Evolutionary conservation across 129 eudicot genomes (phyloP), one percentile per base, ranked within the genome.

Genomic region (Flaveria trinervia): DNA sequence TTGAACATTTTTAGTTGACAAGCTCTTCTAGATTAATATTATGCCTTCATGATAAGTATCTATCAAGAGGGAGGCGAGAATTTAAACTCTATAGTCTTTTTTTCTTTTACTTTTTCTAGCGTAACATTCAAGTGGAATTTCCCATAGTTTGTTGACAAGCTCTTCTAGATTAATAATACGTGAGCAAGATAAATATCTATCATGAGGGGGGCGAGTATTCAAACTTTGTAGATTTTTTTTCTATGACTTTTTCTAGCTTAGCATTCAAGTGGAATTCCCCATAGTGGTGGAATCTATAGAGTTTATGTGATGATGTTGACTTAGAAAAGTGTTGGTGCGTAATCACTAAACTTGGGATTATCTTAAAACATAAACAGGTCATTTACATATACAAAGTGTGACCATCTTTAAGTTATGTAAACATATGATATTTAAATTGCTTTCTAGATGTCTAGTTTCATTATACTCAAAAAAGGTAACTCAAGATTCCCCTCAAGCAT

Each of bases 251-350:
- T 68, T 44, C 11, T 55, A 52, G 15, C 43, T 7, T 68, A 54
- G 33, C 18, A 36, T 68, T 68, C 41, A 68, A 55, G 44, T 45
- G 17, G 72, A 62, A 9, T 30, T 60, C 28, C 20, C 15, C 13
- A 41, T 71, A 33, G 7, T 68, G 33, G 28, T 60, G 62, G 71
- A 71, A 50, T 3, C 43, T 33, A 10, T 61, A 48, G 77, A 79
- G 43, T 71, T 49, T 23, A n/a, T 14, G 36, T 45, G 54, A 48
- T 61, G 55, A 48, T n/a, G 20, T 7, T 50, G 72, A 30, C 25
- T 49, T 49, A 60, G 4, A 48, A 45, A 48, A 54, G 23, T 68
- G 33, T 51, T 49, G 17, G 77, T n/a, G 10, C 64, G 25, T 16
- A 5, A 77, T 68, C 15, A 68, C 67, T 11, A 28, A 22, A 77